phyloP scores from a whole-genome alignment of 2,329 filamentous ascomycete genomes.

The Phialemonium atrogriseum region DNA sequence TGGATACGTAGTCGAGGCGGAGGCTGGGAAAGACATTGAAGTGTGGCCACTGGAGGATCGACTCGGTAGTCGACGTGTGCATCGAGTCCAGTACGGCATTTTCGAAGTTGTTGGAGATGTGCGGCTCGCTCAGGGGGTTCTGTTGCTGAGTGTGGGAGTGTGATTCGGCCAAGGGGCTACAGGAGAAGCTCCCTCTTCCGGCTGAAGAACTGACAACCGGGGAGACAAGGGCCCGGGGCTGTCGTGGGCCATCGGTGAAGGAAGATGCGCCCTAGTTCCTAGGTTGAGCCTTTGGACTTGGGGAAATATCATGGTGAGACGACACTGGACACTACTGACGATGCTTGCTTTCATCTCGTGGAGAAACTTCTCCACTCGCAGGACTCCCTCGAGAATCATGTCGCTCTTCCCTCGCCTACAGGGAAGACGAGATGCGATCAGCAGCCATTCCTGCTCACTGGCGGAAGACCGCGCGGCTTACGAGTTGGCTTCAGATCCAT shows the following conservation, averaged over 20 bases:
- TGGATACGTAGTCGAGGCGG: slow-evolving; percentile 31
- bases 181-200: slow-evolving; percentile 11
- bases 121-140: slow-evolving; percentile 14
- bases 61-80: slow-evolving; percentile 42
- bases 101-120: slow-evolving; percentile 22
- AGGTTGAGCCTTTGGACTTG: slow-evolving; percentile 8
- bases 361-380: slow-evolving; percentile 37
- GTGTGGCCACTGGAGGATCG: slow-evolving; percentile 41
- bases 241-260: too few species aligned
- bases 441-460: background rate
- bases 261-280: too few species aligned
- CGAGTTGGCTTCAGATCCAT: slow-evolving; percentile 35
- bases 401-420: slow-evolving; percentile 40
- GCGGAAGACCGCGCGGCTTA: slow-evolving; percentile 16
- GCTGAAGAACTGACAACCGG: background rate
- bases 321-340: too few species aligned
- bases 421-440: background rate
- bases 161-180: slow-evolving; percentile 9
- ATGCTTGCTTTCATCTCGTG: slow-evolving; percentile 34
- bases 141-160: slow-evolving; percentile 8
- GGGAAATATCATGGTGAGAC: slow-evolving; percentile 1
- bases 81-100: slow-evolving; percentile 41
- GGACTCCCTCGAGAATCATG: slow-evolving; percentile 40
- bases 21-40: slow-evolving; percentile 36
- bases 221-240: background rate